Base-by-base conservation (phyloP, 2,329 filamentous ascomycete species). In the Rhynchosporium agropyri region DNA sequence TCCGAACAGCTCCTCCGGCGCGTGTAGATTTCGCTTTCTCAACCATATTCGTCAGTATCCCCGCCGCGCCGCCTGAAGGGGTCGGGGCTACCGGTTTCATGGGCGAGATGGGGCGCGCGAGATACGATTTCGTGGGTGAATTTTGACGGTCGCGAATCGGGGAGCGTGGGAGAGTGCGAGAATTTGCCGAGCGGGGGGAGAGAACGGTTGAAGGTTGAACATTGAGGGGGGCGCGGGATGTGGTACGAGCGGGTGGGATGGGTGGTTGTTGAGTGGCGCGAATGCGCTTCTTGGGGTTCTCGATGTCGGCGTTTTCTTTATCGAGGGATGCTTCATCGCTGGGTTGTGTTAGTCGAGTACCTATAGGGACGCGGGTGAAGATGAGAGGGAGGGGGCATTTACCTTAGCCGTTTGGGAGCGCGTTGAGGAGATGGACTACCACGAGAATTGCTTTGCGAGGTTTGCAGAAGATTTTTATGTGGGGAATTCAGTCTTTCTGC, bases 101-200 rank as follows among this genome's bases (percentile, higher is more conserved):
- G 0, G 88, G 86, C 29, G 88, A 89, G 15, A 81, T 78, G 29
- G 86, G 83, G 29, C 84, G 83, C 1, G 83, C 79, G 45, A 87
- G 79, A 62, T 82, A 80, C 3, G 83, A 80, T 72, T 89, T 88
- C 29, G 78, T 75, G 13, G 84, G 82, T n/a, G 85, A 84, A 4
- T 63, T 36, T 43, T 67, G 65, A 12, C 71, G 33, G 9, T 36
- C 33, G 33, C 33, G 70, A 29, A 71, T 65, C 40, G 69, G 71
- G 31, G 71, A 71, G 13, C 65, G 63, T 53, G 67, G 69, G 33
- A 70, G 58, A 2, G 71, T 72, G 58, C 90, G 86, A 5, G 90
- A 89, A 73, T 96, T 96, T 63, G 89, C 88, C 0, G 91, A 93
- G 58, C 90, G 89, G 31, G 92, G 92, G 1, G 92, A 96, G 2